Base-by-base conservation (phyloP, 139 green algal species). In the Astrephomene gubernaculifera region DNA sequence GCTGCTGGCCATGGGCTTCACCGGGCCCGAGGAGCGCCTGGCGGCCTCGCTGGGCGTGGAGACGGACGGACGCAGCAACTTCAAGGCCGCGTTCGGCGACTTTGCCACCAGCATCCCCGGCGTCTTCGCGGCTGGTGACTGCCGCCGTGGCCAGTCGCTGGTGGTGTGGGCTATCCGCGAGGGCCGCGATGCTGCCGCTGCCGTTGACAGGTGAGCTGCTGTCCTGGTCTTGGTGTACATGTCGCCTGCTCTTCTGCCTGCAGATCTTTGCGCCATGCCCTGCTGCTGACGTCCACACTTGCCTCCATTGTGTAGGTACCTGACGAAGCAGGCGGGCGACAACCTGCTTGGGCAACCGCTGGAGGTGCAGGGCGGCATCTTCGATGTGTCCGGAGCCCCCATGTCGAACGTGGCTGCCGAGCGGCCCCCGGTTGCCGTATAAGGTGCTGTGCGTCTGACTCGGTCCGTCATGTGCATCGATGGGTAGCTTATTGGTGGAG, bases 141-240 rank as follows among this genome's bases (percentile, higher is more conserved):
- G 97, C 94, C 88, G 97, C 14, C 90, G 97, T 53, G 97, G 97
- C 0, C 96, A 99, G 93, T 95, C 89, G 33, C 90, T 98, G 49
- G 95, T 98, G 78, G 95, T 98, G 75, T 99, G 97, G 97, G 97
- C 97, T 35, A 99, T 99, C 57, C 88, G 94, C 2, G 97, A 99
- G 91, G 97, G 97, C 3, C 91, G 97, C 17, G 91, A 96, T 35
- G 93, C 95, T 21, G 97, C 97, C 21, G 92, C 88, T 0, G 81
- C 91, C 0, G 90, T 97, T 2, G 93, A 98, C 89, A 80, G 85
- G 69, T 99, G 53, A 71, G 74, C n/a, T n/a, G n/a, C n/a, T n/a
- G n/a, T n/a, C n/a, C n/a, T n/a, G n/a, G n/a, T n/a, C n/a, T n/a
- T n/a, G n/a, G n/a, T n/a, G n/a, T n/a, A n/a, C n/a, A n/a, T n/a